These are phyloP conservation scores for Ophiostoma pallidulum DNA, from an alignment of 2,329 filamentous ascomycete genomes.

Conservation along the genomic window DNA sequence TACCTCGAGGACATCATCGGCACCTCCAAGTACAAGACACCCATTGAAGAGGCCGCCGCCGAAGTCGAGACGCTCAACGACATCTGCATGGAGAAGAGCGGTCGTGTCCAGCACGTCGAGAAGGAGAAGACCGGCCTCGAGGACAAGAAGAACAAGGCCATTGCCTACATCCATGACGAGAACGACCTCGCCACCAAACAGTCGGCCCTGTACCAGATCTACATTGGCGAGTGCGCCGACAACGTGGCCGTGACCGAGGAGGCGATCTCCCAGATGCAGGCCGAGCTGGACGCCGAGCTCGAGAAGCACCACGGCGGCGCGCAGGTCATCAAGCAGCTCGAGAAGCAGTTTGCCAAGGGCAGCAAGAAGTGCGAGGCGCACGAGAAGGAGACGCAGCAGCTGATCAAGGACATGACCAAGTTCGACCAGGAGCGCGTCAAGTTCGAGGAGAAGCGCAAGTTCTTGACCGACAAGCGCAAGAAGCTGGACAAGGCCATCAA, in stretches of 20 bases:
- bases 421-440: conserved; percentile 97
- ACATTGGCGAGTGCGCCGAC: conserved; percentile 77
- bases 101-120: conserved; percentile 91
- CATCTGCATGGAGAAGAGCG: conserved; percentile 88
- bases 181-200: conserved; percentile 88
- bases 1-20: conserved; percentile 98
- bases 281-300: conserved; percentile 74
- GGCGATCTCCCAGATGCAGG: conserved; percentile 82
- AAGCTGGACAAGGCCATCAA: conserved; percentile 85
- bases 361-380: conserved; percentile 73
- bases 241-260: conserved; percentile 85
- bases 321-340: conserved; percentile 78
- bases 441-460: conserved; percentile 96
- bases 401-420: conserved; percentile 80
- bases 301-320: conserved; percentile 88
- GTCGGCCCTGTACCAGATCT: conserved; percentile 85
- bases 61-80: conserved; percentile 93
- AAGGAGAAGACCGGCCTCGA: conserved; percentile 91
- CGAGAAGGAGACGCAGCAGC: conserved; percentile 68
- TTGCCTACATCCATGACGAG: conserved; percentile 82
- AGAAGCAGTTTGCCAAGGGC: conserved; percentile 75
- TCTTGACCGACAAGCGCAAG: conserved; percentile 80
- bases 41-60: conserved; percentile 85
- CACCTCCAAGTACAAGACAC: conserved; percentile 95
- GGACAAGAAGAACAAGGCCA: conserved; percentile 91